These are phyloP conservation scores for Aquilaria agallochum DNA, from an alignment of 441 rosid species.

Conservation along the genomic window DNA sequence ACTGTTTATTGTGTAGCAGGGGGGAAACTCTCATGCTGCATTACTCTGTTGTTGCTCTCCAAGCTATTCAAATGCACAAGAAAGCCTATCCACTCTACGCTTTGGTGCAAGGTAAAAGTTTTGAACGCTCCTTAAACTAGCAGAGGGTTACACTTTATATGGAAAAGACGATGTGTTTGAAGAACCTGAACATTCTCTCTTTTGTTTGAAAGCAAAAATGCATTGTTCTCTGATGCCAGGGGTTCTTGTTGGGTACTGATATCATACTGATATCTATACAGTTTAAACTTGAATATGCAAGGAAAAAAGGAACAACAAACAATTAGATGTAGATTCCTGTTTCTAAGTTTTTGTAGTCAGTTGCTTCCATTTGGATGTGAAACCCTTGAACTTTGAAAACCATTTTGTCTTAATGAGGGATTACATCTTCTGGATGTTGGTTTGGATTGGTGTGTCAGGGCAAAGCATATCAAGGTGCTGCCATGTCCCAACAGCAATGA, in stretches of 20 bases:
- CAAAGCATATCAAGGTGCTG: constrained; percentile 78
- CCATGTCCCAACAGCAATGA: constrained; percentile 33
- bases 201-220: background rate
- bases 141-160: background rate
- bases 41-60: constrained; percentile 95
- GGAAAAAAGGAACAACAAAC: no score
- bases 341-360: no score
- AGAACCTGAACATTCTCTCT: background rate
- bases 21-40: constrained; percentile 78
- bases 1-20: constrained; percentile 37
- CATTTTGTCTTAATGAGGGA: no score
- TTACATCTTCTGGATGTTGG: background rate
- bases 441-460: constrained; percentile 39
- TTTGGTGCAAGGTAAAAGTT: constrained; percentile 72
- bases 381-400: background rate
- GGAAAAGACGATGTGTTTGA: no score
- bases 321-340: no score
- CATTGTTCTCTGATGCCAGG: background rate
- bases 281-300: no score
- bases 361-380: no score
- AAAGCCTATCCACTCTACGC: constrained; percentile 85
- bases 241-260: no score
- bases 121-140: no score
- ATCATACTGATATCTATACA: no score
- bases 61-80: constrained; percentile 67